Conservation (phyloP, 371 early-diverging fungal species). For the Lichtheimia ramosa region DNA sequence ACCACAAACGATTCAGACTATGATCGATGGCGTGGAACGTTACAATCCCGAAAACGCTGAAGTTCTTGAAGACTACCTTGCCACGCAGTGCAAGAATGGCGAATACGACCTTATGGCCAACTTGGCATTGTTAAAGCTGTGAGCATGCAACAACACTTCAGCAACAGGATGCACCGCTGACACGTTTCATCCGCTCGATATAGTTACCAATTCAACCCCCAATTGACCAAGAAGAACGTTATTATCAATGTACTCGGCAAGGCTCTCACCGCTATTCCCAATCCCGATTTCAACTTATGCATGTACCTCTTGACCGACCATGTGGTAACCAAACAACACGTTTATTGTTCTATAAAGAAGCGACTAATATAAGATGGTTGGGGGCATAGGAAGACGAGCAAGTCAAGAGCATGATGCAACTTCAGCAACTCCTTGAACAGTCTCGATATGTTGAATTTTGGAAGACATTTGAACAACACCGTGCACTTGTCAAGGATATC, state of each 20-base stretch:
- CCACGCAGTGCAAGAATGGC: conserved; percentile 72
- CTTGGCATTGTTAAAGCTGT: conserved; percentile 89
- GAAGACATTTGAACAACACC: conserved; percentile 57
- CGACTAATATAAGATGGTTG: not conserved
- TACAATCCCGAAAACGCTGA: conserved; percentile 89
- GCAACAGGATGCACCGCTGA: no score
- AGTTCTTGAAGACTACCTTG: conserved; percentile 81
- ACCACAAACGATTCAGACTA: conserved; percentile 72
- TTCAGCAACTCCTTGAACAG: conserved; percentile 81
- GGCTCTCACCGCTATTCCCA: conserved; percentile 82
- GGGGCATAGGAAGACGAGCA: conserved; percentile 44
- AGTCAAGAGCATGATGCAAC: conserved; percentile 64
- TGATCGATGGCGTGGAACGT: conserved; percentile 80
- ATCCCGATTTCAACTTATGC: conserved; percentile 88
- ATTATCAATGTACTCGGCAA: conserved; percentile 78
- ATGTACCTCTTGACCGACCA: conserved; percentile 81
- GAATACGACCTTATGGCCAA: conserved; percentile 88
- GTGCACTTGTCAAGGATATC: conserved; percentile 62
- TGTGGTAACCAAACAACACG: conserved; percentile 39
- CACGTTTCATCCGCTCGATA: no score
- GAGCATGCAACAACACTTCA: conserved; percentile 16
- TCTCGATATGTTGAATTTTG: conserved; percentile 83
- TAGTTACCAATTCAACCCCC: conserved; percentile 89
- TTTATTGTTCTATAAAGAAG: not conserved
- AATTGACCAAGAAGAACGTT: conserved; percentile 68